Base-by-base conservation (phyloP, 352 stramenopile genomes). In the Phytophthora vignae region DNA sequence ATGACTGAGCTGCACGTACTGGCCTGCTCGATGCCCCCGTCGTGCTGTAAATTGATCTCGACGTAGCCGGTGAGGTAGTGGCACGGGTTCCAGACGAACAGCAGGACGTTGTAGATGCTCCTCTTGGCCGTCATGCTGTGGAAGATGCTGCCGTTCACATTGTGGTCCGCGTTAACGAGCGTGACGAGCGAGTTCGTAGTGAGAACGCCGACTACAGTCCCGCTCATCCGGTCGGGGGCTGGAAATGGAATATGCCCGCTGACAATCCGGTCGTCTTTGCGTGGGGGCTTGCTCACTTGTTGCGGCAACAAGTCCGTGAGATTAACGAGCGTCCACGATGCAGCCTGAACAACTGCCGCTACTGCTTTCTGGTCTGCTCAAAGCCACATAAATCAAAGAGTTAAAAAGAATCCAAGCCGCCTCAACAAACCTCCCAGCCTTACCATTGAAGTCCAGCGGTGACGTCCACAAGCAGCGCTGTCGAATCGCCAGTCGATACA, bases 11-110 rank as follows among this genome's bases (percentile, higher is more conserved):
- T 6, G 29, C 14, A 72, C 74, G 21, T 77, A 85, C 78, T 85
- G 42, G 78, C 74, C 63, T 85, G 78, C 33, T 85, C 78, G 60
- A 85, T 77, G 55, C 67, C 67, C 42, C 74, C 71, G 14, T 81
- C 71, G 19, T 78, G 72, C 56, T 85, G 78, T 36, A 85, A 59
- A 42, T 85, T 85, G 44, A 85, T 79, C 56, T 85, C 78, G 21
- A 81, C 64, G 52, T 85, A 85, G 4, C 78, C 78, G 17, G 78
- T 85, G 10, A 85, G 53, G 48, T 78, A 77, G 31, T 85, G 78
- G 42, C 76, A 82, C 49, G 74, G 78, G 22, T 85, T 85, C 72
- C 76, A 85, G 5, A 70, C 52, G 25, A 72, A 79, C 31, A 85
- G 55, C 55, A 72, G 48, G 11, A 85, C 46, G 33, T 73, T 74